Conservation (phyloP, 768 basidiomycete species). For the Psilocybe cyanescens region DNA sequence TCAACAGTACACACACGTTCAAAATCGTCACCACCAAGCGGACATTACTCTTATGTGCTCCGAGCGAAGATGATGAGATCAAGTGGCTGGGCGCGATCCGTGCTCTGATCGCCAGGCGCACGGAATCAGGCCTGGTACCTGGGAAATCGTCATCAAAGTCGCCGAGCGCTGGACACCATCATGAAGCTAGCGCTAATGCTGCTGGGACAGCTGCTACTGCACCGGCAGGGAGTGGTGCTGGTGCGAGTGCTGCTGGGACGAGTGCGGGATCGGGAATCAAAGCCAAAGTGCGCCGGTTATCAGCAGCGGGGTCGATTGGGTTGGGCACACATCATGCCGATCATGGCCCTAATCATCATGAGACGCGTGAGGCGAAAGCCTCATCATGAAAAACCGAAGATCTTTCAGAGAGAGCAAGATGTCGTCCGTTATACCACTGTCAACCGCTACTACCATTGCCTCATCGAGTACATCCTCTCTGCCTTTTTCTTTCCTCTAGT, state of each 20-base stretch:
- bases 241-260: background rate
- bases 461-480: background rate
- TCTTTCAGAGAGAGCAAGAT: background rate
- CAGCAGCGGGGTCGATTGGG: slow-evolving; percentile 38
- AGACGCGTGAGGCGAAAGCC: slow-evolving; percentile 19
- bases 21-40: slow-evolving; percentile 96
- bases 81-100: slow-evolving; percentile 96
- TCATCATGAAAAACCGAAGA: slow-evolving; percentile 6
- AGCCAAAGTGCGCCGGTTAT: slow-evolving; percentile 50
- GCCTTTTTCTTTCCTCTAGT: background rate
- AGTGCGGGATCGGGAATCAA: slow-evolving; percentile 36
- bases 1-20: slow-evolving; percentile 70
- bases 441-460: background rate
- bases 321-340: background rate
- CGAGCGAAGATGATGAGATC: slow-evolving; percentile 97
- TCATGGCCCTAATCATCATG: background rate
- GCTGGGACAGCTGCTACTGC: background rate
- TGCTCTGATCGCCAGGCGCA: slow-evolving; percentile 82
- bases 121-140: slow-evolving; percentile 52
- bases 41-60: slow-evolving; percentile 87
- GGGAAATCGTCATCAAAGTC: slow-evolving; percentile 43
- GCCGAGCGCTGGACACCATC: slow-evolving; percentile 7
- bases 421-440: background rate
- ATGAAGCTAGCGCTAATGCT: background rate
- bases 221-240: background rate